phyloP scores from a whole-genome alignment of 139 green algal species.

The Closterium sp. region DNA sequence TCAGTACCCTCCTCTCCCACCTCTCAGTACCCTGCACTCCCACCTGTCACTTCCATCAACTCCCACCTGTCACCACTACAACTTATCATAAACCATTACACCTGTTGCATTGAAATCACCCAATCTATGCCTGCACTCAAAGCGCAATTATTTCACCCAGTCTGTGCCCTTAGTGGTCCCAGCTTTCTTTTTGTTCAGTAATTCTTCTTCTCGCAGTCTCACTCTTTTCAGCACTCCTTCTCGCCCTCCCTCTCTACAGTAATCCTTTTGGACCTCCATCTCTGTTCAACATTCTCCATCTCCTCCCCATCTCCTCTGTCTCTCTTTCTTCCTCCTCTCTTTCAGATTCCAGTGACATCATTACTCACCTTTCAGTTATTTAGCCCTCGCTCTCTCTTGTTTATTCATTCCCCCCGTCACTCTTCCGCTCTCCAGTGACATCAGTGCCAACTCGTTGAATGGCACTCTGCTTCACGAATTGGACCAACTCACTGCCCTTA shows the following conservation, averaged over 20 bases:
- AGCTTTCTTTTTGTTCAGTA: too few relatives aligned
- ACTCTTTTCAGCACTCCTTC: too few relatives aligned
- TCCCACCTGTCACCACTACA: background rate
- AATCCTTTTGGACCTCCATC: too few relatives aligned
- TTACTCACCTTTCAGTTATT: background rate
- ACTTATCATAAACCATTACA: background rate
- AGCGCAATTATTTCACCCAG: too few relatives aligned
- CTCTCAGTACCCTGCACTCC: background rate
- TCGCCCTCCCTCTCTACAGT: too few relatives aligned
- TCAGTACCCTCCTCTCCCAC: background rate
- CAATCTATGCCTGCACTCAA: background rate
- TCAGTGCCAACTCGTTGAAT: background rate
- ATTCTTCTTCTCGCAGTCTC: too few relatives aligned
- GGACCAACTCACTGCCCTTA: background rate
- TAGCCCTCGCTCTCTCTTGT: background rate
- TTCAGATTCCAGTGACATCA: background rate
- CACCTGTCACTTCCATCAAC: background rate
- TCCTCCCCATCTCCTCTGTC: too few relatives aligned
- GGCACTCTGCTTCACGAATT: background rate
- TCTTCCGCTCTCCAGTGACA: background rate
- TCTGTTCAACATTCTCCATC: too few relatives aligned
- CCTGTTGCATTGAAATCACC: background rate
- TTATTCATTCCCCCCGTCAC: background rate
- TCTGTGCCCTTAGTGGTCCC: too few relatives aligned
- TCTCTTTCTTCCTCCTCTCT: background rate